These are phyloP conservation scores for Colletotrichum sp. DNA, from an alignment of 2,329 filamentous ascomycete genomes.

Conservation along the genomic window DNA sequence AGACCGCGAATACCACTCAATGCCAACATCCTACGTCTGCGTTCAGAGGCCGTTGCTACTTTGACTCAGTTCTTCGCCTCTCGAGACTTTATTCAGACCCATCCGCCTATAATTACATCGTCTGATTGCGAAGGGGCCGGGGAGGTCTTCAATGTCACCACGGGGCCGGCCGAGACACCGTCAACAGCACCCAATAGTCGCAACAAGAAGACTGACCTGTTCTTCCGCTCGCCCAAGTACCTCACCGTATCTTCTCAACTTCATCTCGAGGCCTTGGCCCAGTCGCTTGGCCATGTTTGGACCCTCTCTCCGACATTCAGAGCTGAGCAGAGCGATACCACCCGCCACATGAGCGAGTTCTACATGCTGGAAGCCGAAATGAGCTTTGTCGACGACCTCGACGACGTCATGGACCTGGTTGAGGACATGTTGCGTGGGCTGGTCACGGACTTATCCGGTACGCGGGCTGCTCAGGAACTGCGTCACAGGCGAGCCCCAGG, in stretches of 20 bases:
- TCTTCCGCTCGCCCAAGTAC: constrained; percentile 90
- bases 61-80: constrained; percentile 77
- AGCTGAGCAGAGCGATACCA: constrained; percentile 91
- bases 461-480: constrained; percentile 52
- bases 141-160: constrained; percentile 81
- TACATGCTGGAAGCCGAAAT: constrained; percentile 98
- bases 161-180: constrained; percentile 34
- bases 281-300: constrained; percentile 91
- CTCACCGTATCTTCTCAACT: constrained; percentile 94
- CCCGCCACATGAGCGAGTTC: constrained; percentile 93
- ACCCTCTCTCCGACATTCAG: constrained; percentile 92
- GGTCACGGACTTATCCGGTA: constrained; percentile 41
- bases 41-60: constrained; percentile 78
- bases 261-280: constrained; percentile 89
- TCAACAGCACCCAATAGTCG: constrained; percentile 35
- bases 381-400: constrained; percentile 75
- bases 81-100: constrained; percentile 78
- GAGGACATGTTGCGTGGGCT: constrained; percentile 75
- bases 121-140: constrained; percentile 97
- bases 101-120: constrained; percentile 93
- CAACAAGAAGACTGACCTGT: constrained; percentile 53
- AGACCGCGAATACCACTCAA: constrained; percentile 83
- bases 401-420: constrained; percentile 77
- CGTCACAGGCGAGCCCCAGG: constrained; percentile 24
- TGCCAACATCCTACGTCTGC: constrained; percentile 78